Evolutionary conservation across 768 basidiomycete species (phyloP), one percentile per base, ranked within the genome.

Genomic region (Paxillus involutus): DNA sequence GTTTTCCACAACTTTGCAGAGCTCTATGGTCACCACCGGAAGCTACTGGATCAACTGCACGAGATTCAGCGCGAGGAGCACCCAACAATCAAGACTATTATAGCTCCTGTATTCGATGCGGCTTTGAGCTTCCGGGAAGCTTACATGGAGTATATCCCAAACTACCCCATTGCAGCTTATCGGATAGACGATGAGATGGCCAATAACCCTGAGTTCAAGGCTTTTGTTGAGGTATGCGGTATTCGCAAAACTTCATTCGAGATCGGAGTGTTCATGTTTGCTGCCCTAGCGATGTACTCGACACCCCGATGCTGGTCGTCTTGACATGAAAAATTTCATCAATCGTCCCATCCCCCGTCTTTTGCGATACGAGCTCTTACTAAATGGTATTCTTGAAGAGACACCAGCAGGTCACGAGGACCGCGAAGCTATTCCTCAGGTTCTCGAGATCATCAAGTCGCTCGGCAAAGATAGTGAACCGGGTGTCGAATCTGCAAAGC

Each of bases 281-380:
- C 36, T 2, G 39, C 12, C 43, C 1, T 29, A 80, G 78, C 70
- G 75, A 71, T 80, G 76, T 48, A 71, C 72, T 11, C 83, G 87
- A 32, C 85, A 91, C 60, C 82, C 86, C 0, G 88, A 89, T 53
- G 83, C 93, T 1, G 85, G 89, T 63, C 84, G 88, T 47, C 77
- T 92, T 17, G 94, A 94, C 66, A 89, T 99, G 83, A 94, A 95
- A 67, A 88, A 80, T 61, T 99, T 98, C 73, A 89, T 95, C 64
- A 86, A 91, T 62, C 85, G 94, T 36, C 93, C 95, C 2, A 94
- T 96, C 59, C 91, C 92, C 55, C 86, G 96, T 42, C 73, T 96
- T 35, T 76, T 94, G 40, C 89, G 95, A 45, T 98, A 98, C 67
- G 87, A 91, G 58, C 77, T 98, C 1, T 77, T 98, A 16, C 73